These are phyloP conservation scores for Chamaenerion angustifolium DNA, from an alignment of 345 rosid genomes.

Conservation along the genomic window DNA sequence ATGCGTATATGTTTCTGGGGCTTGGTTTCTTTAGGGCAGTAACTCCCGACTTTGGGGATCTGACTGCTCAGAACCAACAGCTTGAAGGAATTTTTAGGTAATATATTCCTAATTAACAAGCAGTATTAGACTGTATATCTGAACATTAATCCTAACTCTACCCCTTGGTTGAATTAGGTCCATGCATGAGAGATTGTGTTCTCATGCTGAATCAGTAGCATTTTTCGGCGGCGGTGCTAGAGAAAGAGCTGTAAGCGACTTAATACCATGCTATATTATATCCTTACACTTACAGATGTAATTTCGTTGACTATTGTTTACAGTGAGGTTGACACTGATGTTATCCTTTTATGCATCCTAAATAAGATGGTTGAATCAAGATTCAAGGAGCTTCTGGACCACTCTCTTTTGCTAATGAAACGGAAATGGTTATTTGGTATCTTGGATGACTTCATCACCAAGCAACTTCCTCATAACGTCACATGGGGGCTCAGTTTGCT, in stretches of 20 bases:
- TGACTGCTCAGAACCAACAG: conserved; percentile 71
- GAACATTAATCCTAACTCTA: neutral
- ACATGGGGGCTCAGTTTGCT: conserved; percentile 96
- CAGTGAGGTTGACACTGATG: neutral
- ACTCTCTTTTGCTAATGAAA: conserved; percentile 63
- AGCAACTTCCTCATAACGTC: conserved; percentile 93
- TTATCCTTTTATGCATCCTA: neutral
- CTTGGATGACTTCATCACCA: conserved; percentile 89
- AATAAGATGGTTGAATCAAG: conserved; percentile 84
- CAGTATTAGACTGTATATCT: neutral
- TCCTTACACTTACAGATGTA: too few relatives aligned
- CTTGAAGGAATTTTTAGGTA: conserved; percentile 96
- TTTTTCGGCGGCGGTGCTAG: conserved; percentile 99
- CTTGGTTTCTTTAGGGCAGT: conserved; percentile 79
- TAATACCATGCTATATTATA: neutral
- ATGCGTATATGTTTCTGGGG: conserved; percentile 89
- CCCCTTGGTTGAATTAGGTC: conserved; percentile 40
- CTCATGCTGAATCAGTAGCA: conserved; percentile 98
- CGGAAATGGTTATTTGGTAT: conserved; percentile 90
- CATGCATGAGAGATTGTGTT: conserved; percentile 96
- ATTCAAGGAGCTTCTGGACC: conserved; percentile 74
- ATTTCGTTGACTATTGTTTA: neutral
- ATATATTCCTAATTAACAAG: conserved; percentile 2
- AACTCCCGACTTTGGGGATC: conserved; percentile 91
- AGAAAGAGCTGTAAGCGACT: conserved; percentile 78